A percentile compares a stretch with the other conserved stretches of the same genome.
Evolutionary conservation across 805 yeast genomes (phyloP).

Genomic region (Metschnikowia cubensis): DNA sequence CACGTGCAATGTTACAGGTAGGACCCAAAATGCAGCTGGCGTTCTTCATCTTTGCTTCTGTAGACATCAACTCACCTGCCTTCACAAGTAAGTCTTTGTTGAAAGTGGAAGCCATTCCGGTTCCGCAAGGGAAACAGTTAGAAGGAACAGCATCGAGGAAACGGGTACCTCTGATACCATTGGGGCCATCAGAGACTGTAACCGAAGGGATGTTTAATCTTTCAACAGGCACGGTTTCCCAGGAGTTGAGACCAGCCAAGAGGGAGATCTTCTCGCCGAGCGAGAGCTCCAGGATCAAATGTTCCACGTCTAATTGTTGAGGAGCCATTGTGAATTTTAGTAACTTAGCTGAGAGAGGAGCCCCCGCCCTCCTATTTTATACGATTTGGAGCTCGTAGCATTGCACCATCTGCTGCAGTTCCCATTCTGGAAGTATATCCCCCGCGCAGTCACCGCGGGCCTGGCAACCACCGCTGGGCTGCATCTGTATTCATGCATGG

Average conservation of each 20-base stretch:
- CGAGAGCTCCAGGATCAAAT: slow-evolving; percentile 28
- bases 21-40: slow-evolving; percentile 46
- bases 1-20: slow-evolving; percentile 49
- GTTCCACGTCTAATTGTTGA: slow-evolving; percentile 26
- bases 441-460: not conserved
- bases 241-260: slow-evolving; percentile 28
- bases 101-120: slow-evolving; percentile 56
- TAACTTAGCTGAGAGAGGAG: not conserved
- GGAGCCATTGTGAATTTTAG: slow-evolving; percentile 5
- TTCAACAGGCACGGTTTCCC: slow-evolving; percentile 14
- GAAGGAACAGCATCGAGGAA: slow-evolving; percentile 51
- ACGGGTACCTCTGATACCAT: slow-evolving; percentile 57
- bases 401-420: not conserved
- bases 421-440: slow-evolving; percentile 1
- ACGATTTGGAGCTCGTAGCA: not conserved
- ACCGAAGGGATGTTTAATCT: slow-evolving; percentile 18
- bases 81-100: slow-evolving; percentile 45
- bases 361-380: not conserved
- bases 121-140: slow-evolving; percentile 60
- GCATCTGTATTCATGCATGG: not conserved
- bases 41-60: slow-evolving; percentile 51
- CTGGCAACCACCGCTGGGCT: not conserved
- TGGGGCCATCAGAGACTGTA: slow-evolving; percentile 51
- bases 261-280: slow-evolving; percentile 34
- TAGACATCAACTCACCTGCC: slow-evolving; percentile 51